Conservation (phyloP, 805 yeast species). For the Candida fluviatilis region DNA sequence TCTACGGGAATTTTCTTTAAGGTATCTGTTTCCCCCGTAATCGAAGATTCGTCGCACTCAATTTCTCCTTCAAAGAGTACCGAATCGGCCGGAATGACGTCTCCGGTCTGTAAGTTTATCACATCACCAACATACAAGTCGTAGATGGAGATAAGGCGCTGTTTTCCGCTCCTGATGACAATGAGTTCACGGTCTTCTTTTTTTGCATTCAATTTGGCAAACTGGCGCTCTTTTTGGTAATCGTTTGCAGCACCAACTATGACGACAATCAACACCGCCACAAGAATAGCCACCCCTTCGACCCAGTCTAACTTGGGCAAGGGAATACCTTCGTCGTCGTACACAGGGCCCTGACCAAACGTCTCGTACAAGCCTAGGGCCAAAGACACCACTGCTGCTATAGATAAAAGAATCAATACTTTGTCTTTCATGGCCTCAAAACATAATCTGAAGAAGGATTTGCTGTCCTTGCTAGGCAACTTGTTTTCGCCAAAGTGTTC, state of each 20-base stretch:
- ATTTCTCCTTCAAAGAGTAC: slow-evolving; percentile 69
- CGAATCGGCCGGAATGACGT: slow-evolving; percentile 86
- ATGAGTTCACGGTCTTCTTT: slow-evolving; percentile 79
- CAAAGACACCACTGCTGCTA: slow-evolving; percentile 86
- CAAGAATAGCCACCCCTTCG: slow-evolving; percentile 96
- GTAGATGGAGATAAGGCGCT: slow-evolving; percentile 63
- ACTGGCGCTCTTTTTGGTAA: slow-evolving; percentile 93
- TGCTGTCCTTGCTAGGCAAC: slow-evolving; percentile 69
- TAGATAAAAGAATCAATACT: slow-evolving; percentile 73
- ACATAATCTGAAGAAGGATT: slow-evolving; percentile 63
- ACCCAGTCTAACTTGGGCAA: slow-evolving; percentile 94
- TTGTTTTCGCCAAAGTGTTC: slow-evolving; percentile 62
- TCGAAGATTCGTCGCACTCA: slow-evolving; percentile 87
- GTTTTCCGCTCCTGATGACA: slow-evolving; percentile 70
- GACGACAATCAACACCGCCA: slow-evolving; percentile 87
- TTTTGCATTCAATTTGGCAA: slow-evolving; percentile 79
- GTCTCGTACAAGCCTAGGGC: slow-evolving; percentile 91
- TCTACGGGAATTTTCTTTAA: slow-evolving; percentile 63
- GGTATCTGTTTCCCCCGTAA: slow-evolving; percentile 92
- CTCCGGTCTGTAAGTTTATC: slow-evolving; percentile 84
- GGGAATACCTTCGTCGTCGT: slow-evolving; percentile 72
- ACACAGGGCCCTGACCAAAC: slow-evolving; percentile 74
- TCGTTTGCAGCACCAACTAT: slow-evolving; percentile 94
- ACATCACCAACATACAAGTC: slow-evolving; percentile 86
- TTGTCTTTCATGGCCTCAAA: slow-evolving; percentile 88